Conservation (phyloP, 2,329 filamentous ascomycete species). For the Chlorencoelia australis region DNA sequence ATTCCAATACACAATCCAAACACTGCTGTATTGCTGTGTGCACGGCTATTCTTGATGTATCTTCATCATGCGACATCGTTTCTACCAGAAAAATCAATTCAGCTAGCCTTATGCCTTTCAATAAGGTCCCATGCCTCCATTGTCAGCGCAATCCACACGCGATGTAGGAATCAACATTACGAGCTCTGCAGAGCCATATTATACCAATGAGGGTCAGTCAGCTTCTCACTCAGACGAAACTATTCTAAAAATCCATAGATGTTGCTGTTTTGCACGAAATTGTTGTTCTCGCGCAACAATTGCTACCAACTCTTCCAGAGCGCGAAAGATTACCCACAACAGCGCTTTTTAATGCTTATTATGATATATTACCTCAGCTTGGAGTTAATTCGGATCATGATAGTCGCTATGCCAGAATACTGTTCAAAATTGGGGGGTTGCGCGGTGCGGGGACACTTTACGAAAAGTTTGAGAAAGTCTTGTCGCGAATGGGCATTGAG, state of each 20-base stretch:
- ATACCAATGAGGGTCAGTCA: conserved; percentile 49
- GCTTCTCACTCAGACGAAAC: background rate
- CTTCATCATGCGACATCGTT: conserved; percentile 27
- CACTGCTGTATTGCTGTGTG: conserved; percentile 4
- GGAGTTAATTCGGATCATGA: conserved; percentile 65
- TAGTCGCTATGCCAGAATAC: conserved; percentile 63
- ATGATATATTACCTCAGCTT: conserved; percentile 60
- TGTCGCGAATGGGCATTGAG: conserved; percentile 60
- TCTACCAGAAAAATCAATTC: conserved; percentile 6
- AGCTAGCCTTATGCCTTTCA: conserved; percentile 10
- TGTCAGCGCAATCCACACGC: conserved; percentile 15
- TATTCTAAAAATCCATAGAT: conserved; percentile 39
- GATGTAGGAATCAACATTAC: conserved; percentile 8
- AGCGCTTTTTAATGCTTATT: conserved; percentile 74
- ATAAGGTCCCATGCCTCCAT: conserved; percentile 35
- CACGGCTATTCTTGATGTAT: conserved; percentile 5
- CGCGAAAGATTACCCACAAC: conserved; percentile 59
- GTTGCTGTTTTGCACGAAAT: conserved; percentile 71
- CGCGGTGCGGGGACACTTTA: conserved; percentile 47
- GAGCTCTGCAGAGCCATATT: conserved; percentile 33
- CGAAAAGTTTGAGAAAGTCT: conserved; percentile 59
- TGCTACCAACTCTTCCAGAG: conserved; percentile 46
- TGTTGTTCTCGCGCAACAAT: conserved; percentile 58
- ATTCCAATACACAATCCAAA: too few species aligned
- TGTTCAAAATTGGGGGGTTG: conserved; percentile 68